Conservation (phyloP, 805 yeast species). For the Saccharomycopsis javanensis region DNA sequence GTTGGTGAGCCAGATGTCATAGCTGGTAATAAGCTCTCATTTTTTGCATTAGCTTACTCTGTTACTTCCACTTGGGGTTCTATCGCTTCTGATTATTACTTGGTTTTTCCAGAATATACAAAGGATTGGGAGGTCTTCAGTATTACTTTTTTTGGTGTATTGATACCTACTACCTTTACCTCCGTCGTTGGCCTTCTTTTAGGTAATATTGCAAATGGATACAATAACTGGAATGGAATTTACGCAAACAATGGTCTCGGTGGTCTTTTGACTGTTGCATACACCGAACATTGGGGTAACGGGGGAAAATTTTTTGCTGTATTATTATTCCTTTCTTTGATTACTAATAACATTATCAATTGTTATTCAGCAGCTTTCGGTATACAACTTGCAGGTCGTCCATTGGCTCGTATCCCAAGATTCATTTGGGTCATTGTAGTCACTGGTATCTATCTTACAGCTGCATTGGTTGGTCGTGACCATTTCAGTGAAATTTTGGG, state of each 20-base stretch:
- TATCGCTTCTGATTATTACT: conserved; percentile 75
- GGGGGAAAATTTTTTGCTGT: conserved; percentile 69
- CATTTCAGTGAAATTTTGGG: conserved; percentile 64
- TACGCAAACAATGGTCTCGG: conserved; percentile 61
- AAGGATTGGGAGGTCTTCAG: conserved; percentile 44
- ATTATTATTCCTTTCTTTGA: conserved; percentile 59
- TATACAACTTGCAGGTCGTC: conserved; percentile 51
- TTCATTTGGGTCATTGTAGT: conserved; percentile 64
- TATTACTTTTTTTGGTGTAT: conserved; percentile 57
- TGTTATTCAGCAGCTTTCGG: conserved; percentile 75
- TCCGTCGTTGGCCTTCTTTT: conserved; percentile 65
- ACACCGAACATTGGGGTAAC: conserved; percentile 61
- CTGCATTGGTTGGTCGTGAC: conserved; percentile 68
- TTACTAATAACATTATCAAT: conserved; percentile 75
- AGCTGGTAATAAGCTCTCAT: conserved; percentile 62
- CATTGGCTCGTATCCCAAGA: conserved; percentile 57
- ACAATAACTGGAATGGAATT: conserved; percentile 44
- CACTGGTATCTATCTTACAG: conserved; percentile 53
- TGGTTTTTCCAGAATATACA: conserved; percentile 66
- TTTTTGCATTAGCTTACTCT: conserved; percentile 64
- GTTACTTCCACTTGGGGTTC: conserved; percentile 88
- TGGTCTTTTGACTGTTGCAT: conserved; percentile 58
- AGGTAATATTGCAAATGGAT: conserved; percentile 53
- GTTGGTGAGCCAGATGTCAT: conserved; percentile 34
- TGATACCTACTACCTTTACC: conserved; percentile 66